Evolutionary conservation across 768 basidiomycete genomes (phyloP).

Genomic region (Mrakia hoshinonis): DNA sequence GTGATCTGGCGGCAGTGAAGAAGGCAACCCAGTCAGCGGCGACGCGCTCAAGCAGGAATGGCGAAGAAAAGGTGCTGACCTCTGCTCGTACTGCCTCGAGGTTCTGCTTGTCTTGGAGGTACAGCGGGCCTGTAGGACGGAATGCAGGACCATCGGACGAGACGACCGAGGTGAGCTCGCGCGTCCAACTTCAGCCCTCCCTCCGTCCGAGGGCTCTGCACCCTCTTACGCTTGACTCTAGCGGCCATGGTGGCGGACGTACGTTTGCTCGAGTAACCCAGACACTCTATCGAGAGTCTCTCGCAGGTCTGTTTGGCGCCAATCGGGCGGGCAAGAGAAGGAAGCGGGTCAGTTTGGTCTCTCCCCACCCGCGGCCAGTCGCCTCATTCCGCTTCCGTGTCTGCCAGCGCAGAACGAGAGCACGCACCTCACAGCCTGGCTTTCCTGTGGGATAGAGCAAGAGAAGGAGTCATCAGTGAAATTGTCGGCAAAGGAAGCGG

Average conservation of each 20-base stretch:
- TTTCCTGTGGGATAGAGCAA: not conserved
- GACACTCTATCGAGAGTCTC: not conserved
- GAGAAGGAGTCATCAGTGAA: not conserved
- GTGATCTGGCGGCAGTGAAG: not conserved
- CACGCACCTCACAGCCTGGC: not conserved
- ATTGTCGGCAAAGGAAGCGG: not conserved
- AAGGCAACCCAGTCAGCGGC: not conserved
- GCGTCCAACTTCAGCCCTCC: not conserved
- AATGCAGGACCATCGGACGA: not conserved
- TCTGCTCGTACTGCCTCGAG: not conserved
- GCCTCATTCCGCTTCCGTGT: not conserved
- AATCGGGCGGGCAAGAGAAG: not conserved
- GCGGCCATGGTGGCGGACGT: not conserved
- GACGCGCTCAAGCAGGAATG: not conserved
- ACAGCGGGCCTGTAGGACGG: not conserved
- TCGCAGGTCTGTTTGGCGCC: not conserved
- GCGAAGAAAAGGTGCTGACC: not conserved
- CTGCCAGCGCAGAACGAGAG: too few species aligned
- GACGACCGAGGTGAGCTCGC: not conserved
- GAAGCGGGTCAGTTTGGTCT: not conserved
- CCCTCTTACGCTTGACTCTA: not conserved
- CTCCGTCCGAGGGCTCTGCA: not conserved
- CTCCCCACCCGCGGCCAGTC: not conserved
- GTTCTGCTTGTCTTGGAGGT: not conserved
- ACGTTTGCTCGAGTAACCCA: slow-evolving; percentile 4